These are phyloP conservation scores for Rhizopus microsporus DNA, from an alignment of 371 early-diverging fungal species.

Conservation along the genomic window DNA sequence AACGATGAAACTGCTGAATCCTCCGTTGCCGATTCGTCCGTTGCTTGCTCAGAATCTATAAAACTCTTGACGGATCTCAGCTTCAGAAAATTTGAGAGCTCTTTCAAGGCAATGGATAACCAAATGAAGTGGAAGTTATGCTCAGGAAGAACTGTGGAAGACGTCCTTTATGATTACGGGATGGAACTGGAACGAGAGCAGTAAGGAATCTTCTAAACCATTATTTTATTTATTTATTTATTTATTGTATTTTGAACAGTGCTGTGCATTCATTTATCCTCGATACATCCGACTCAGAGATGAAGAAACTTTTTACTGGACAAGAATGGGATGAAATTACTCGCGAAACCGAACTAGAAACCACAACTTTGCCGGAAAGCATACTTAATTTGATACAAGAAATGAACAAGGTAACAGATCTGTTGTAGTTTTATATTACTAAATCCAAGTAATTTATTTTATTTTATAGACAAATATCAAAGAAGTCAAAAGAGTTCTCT, in stretches of 20 bases:
- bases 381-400: neutral
- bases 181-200: neutral
- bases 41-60: constrained; percentile 3
- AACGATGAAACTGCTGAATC: neutral
- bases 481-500: constrained; percentile 4
- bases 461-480: neutral
- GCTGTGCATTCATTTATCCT: constrained; percentile 1
- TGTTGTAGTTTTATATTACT: neutral
- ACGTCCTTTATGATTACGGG: neutral
- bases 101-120: neutral
- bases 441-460: constrained; percentile 3
- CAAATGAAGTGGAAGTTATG: constrained; percentile 3
- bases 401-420: constrained; percentile 6
- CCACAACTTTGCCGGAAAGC: neutral
- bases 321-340: constrained; percentile 2
- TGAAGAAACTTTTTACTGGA: constrained; percentile 5
- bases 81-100: neutral
- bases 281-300: neutral
- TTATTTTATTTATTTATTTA: no score
- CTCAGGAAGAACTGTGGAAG: constrained; percentile 7
- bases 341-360: neutral
- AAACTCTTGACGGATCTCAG: neutral
- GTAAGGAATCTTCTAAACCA: neutral
- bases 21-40: neutral
- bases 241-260: neutral